Evolutionary conservation across 1,284 basidiomycete species (phyloP), one percentile per base, ranked within the genome.

Genomic region (Cryptococcus jaspeensis): DNA sequence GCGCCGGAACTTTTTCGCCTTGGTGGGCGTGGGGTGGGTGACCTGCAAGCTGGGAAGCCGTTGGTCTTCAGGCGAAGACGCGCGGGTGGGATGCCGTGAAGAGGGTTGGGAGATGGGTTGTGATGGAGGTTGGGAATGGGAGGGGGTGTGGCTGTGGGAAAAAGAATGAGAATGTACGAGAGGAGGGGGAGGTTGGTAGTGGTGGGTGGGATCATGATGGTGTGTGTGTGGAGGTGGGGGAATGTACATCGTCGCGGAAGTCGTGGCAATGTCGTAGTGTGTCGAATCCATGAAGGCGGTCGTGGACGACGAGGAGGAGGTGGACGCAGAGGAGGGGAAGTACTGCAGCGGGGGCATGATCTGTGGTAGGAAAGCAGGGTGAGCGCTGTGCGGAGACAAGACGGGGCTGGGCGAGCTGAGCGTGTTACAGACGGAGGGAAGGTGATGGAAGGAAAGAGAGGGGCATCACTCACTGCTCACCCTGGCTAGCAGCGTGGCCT

Each of bases 1-100:
- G 51, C 39, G 59, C 49, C 42, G 58, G 54, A 32, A 63, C 55
- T 55, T 64, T 54, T 58, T 65, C 23, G 55, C 61, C 55, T 62
- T 68, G 25, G 59, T 65, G 22, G 64, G 67, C 22, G 62, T 66
- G 22, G 67, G 59, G n/a, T 65, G 63, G 6, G 60, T 60, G 20
- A 70, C 59, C 12, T 68, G 66, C 0, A 67, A 12, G 44, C 53
- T 58, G 2, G 61, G 61, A 4, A 63, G 36, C 22, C 52, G 48
- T 4, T 39, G 39, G 18, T 39, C 22, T 6, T 50, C 48, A 23
- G 53, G 52, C 5, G 52, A 52, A 4, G 41, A 25, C 3, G 47
- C 38, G 2, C 41, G 47, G 23, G 16, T 53, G 43, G 6, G 49
- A 55, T 3, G 45, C 38, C 50, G 50, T 5, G 58, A 45, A 7